Evolutionary conservation across 1,284 basidiomycete genomes (phyloP), one percentile per base, ranked within the genome.

Genomic region (Papiliotrema laurentii): DNA sequence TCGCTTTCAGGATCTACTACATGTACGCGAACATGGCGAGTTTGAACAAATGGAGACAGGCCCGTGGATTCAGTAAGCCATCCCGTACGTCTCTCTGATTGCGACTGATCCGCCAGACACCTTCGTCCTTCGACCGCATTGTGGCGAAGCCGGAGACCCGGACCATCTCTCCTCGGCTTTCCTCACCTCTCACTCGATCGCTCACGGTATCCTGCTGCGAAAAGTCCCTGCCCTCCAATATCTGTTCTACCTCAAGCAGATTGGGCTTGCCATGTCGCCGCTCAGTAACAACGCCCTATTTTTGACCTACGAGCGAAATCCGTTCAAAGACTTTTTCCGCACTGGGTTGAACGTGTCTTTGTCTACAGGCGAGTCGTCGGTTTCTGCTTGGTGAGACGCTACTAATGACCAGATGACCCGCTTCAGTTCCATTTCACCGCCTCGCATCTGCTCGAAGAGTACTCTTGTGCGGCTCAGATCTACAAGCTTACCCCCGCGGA

Each of bases 271-370:
- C 5, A 99, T 98, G 96, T 93, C 89, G 64, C 96, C 96, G 0
- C 76, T 99, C 37, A 92, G 88, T 71, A 99, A 99, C 74, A 99
- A 99, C 62, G 93, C 96, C 1, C 77, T 99, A 35, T 98, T 98
- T 78, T 77, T 98, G 63, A 87, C 70, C 9, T 98, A 97, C 68
- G 96, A 99, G 74, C 80, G 96, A 43, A 98, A 99, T 67, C 96
- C 96, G 0, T 82, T 98, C 53, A 93, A 93, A 6, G 89, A 93
- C 63, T 99, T 96, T 74, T 97, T 98, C 81, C 87, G 91, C 68
- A 85, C 87, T 1, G 96, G 96, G 21, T 78, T 99, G 65, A 97
- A 98, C 67, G 92, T 99, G 50, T 93, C 89, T 66, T 77, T 99
- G 70, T 94, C 90, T 56, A 98, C 96, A 2, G 94, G 97, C 74